Percentiles rank a stretch among this genome's conserved stretches.
Evolutionary conservation across 345 rosid species (phyloP).

Genomic region (Euphorbia pulcherrima): DNA sequence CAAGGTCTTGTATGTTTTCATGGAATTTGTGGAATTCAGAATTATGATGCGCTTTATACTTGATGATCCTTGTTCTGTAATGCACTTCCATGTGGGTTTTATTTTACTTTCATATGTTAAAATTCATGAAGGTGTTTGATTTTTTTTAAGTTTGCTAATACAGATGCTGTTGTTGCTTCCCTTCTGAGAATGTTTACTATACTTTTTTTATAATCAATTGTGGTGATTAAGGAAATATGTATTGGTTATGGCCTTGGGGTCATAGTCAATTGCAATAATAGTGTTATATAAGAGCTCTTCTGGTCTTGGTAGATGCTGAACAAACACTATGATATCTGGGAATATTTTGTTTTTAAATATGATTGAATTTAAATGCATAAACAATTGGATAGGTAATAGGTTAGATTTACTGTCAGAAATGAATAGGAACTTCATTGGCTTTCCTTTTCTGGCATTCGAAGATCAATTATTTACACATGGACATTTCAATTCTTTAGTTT

Average conservation of each 20-base stretch:
- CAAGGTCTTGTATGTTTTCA: neutral
- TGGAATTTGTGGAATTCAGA: constrained; percentile 2
- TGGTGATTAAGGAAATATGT: neutral
- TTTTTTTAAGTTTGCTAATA: neutral
- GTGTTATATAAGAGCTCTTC: neutral
- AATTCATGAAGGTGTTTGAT: neutral
- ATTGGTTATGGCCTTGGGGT: constrained; percentile 6
- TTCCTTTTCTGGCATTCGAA: neutral
- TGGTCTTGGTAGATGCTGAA: too few species aligned
- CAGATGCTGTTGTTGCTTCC: neutral
- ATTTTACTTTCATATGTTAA: neutral
- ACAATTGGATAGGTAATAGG: neutral
- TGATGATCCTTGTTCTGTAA: neutral
- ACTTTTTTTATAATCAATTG: neutral
- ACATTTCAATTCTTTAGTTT: neutral
- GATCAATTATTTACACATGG: neutral
- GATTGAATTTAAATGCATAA: neutral
- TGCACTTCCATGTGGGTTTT: neutral
- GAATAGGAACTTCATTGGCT: neutral
- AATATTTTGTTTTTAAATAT: neutral
- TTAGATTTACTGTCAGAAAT: neutral
- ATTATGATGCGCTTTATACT: constrained; percentile 2
- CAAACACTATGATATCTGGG: too few species aligned
- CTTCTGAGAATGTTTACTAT: neutral
- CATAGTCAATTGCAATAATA: neutral